These are phyloP conservation scores for Cymodocea nodosa DNA, from an alignment of 116 monocot genomes.

Conservation along the genomic window DNA sequence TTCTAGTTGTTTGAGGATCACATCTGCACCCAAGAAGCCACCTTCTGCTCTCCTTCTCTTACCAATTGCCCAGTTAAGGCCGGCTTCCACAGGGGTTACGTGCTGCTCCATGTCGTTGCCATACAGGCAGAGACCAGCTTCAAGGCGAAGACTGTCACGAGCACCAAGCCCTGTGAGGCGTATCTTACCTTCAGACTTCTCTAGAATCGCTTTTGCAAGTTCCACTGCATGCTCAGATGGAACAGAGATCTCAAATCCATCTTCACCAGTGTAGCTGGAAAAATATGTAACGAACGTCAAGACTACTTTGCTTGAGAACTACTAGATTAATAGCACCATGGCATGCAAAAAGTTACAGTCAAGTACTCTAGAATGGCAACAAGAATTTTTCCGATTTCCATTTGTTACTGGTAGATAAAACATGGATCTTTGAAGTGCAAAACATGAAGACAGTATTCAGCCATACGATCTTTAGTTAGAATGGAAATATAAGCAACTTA, in stretches of 20 bases:
- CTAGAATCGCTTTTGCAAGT: constrained; percentile 79
- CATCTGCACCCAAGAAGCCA: constrained; percentile 89
- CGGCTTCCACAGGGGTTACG: constrained; percentile 78
- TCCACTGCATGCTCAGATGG: constrained; percentile 79
- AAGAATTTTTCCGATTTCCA: no score
- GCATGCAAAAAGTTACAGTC: no score
- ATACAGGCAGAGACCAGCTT: constrained; percentile 89
- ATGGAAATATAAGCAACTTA: no score
- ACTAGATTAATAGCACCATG: no score
- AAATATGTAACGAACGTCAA: not conserved
- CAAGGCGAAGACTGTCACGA: constrained; percentile 93
- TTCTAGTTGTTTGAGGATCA: constrained; percentile 75
- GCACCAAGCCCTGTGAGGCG: constrained; percentile 82
- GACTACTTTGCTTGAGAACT: not conserved
- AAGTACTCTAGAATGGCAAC: no score
- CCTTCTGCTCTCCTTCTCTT: constrained; percentile 92
- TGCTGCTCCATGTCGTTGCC: constrained; percentile 99
- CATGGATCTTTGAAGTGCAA: no score
- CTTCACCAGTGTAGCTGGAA: constrained; percentile 92
- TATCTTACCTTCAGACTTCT: constrained; percentile 86
- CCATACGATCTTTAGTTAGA: no score
- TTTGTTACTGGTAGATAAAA: no score
- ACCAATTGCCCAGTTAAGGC: constrained; percentile 89
- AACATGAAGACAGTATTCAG: no score
- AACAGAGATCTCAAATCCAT: constrained; percentile 98